Base-by-base conservation (phyloP, 176 grass and related monocot species). In the Neostapfia colusana region DNA sequence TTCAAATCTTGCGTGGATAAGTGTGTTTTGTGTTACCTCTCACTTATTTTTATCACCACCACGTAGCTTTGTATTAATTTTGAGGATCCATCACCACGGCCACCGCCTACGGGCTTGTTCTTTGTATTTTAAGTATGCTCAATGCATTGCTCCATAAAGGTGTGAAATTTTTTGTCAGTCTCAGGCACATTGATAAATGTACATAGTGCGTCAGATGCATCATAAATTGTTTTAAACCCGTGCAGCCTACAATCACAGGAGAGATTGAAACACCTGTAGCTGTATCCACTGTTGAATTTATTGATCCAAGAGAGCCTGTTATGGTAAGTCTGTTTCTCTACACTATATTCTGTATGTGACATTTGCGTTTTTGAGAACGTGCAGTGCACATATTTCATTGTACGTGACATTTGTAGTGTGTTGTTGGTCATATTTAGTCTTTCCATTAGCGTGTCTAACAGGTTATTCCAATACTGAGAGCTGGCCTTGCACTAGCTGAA, bases 391-490 rank as follows among this genome's bases (percentile, higher is more conserved):
- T 31, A 31, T 31, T 31, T 31, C 31, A 31, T 31, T 31, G 38
- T 40, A 40, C 4, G 8, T 40, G 38, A 4, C 8, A n/a, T 85
- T 79, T 81, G 25, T 67, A 45, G 45, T 85, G 16, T 70, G 10
- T 72, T 63, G 62, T 11, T 4, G 3, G 53, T 73, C 85, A 69
- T 84, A 75, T 75, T 83, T 74, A 82, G 58, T 24, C 46, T 80
- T 80, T 48, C 36, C 36, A 83, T 81, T 75, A 74, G 63, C 70
- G 21, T 76, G 65, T 72, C 1, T 88, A 88, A 83, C 87, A 99
- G 95, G 90, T 99, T 67, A 63, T 99, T 84, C 95, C 95, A 17
- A 92, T 99, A 74, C 71, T 99, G 79, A 99, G 95, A 88, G 95
- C 95, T 72, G 95, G 95, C 67, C 91, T 99, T 82, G 89, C 91